phyloP scores from a whole-genome alignment of 1,139 yeast genomes.

The Taphrina confusa region DNA sequence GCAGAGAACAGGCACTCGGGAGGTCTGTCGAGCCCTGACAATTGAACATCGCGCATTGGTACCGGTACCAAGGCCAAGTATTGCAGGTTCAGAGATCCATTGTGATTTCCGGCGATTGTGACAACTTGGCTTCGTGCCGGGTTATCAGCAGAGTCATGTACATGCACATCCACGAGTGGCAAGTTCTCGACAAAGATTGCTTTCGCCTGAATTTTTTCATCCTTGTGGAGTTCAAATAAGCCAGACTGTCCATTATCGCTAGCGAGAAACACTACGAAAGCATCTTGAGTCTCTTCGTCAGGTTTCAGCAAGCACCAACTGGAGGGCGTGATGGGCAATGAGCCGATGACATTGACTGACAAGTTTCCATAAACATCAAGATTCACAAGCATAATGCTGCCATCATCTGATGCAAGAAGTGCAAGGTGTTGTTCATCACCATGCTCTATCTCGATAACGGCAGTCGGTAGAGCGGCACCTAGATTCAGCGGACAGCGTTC shows the following conservation, averaged over 20 bases:
- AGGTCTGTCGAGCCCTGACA: not conserved
- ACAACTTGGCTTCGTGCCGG: not conserved
- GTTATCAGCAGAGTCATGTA: not conserved
- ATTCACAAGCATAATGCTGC: not conserved
- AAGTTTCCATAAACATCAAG: not conserved
- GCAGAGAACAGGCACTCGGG: conserved; percentile 2
- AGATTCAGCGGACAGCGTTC: not conserved
- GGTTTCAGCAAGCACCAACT: not conserved
- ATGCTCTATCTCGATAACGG: not conserved
- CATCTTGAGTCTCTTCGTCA: not conserved
- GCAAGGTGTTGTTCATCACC: not conserved
- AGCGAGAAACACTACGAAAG: not conserved
- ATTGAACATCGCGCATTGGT: not conserved
- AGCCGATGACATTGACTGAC: not conserved
- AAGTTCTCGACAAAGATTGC: not conserved
- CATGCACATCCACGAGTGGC: not conserved
- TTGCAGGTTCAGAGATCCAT: not conserved
- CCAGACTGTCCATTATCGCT: conserved; percentile 10
- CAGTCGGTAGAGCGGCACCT: not conserved
- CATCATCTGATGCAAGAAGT: conserved; percentile 4
- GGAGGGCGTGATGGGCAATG: not conserved
- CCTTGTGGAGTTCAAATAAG: not conserved
- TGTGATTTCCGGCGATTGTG: not conserved
- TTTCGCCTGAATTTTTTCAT: not conserved
- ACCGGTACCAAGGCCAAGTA: not conserved